Evolutionary conservation across 805 yeast species (phyloP).

Genomic region (Sungouiella blattae): DNA sequence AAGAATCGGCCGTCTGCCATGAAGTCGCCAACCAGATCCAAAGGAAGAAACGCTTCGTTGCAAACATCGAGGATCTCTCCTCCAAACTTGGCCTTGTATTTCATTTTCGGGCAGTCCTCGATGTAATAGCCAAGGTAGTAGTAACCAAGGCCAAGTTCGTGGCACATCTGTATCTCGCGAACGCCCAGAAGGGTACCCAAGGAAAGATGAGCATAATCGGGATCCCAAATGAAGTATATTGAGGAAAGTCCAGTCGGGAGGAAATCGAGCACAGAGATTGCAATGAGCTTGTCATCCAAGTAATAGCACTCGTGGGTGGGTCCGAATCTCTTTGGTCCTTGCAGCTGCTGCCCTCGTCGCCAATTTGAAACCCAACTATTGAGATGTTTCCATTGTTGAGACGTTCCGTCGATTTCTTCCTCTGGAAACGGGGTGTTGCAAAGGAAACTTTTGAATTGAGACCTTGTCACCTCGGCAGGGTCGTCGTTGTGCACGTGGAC

Average conservation of each 20-base stretch:
- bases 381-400: slow-evolving; percentile 36
- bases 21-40: slow-evolving; percentile 25
- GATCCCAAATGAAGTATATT: slow-evolving; percentile 87
- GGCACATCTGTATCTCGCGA: slow-evolving; percentile 58
- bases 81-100: slow-evolving; percentile 74
- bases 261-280: slow-evolving; percentile 73
- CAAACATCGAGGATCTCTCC: slow-evolving; percentile 65
- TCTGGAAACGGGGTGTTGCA: slow-evolving; percentile 62
- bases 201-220: slow-evolving; percentile 64
- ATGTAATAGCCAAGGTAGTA: slow-evolving; percentile 82
- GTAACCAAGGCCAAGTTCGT: slow-evolving; percentile 44
- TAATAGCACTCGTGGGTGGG: slow-evolving; percentile 81
- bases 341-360: slow-evolving; percentile 4
- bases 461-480: slow-evolving; percentile 39
- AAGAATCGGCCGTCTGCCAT: slow-evolving; percentile 31
- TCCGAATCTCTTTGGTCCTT: slow-evolving; percentile 36
- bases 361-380: slow-evolving; percentile 38
- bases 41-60: slow-evolving; percentile 41
- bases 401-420: slow-evolving; percentile 20
- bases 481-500: slow-evolving; percentile 62
- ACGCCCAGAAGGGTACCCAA: slow-evolving; percentile 78
- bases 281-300: slow-evolving; percentile 58
- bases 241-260: slow-evolving; percentile 76
- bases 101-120: slow-evolving; percentile 78
- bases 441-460: slow-evolving; percentile 60